phyloP scores from a whole-genome alignment of 129 eudicot species.

The Sambucus nigra region DNA sequence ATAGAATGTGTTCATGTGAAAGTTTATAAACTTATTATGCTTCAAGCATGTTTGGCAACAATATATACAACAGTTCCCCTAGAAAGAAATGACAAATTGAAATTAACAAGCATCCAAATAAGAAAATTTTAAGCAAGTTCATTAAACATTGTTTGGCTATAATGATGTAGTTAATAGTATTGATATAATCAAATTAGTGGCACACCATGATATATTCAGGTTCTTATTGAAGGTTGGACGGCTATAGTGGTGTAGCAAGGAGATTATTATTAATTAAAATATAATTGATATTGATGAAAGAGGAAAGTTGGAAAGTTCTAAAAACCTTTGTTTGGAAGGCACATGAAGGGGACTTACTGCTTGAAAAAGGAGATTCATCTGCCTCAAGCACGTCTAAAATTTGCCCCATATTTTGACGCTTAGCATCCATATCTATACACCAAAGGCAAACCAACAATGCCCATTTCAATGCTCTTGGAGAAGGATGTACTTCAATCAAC shows the following conservation, averaged over 20 bases:
- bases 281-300: too few species aligned
- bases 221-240: too few species aligned
- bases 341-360: slow-evolving; percentile 25
- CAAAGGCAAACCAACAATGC: slow-evolving; percentile 82
- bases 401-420: slow-evolving; percentile 94
- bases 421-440: slow-evolving; percentile 85
- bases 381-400: slow-evolving; percentile 93
- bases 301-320: too few species aligned
- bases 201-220: too few species aligned
- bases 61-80: not conserved
- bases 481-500: slow-evolving; percentile 46
- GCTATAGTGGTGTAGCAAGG: too few species aligned
- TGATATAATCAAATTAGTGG: too few species aligned
- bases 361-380: slow-evolving; percentile 73
- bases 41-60: not conserved
- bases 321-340: too few species aligned
- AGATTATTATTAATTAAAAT: too few species aligned
- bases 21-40: too few species aligned
- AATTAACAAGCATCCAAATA: not conserved
- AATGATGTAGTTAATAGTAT: too few species aligned
- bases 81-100: not conserved
- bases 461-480: slow-evolving; percentile 82
- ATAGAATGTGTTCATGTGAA: too few species aligned
- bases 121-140: not conserved
- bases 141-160: too few species aligned